Conservation (phyloP, 768 basidiomycete genomes). For the Tylopilus subfusipes region DNA sequence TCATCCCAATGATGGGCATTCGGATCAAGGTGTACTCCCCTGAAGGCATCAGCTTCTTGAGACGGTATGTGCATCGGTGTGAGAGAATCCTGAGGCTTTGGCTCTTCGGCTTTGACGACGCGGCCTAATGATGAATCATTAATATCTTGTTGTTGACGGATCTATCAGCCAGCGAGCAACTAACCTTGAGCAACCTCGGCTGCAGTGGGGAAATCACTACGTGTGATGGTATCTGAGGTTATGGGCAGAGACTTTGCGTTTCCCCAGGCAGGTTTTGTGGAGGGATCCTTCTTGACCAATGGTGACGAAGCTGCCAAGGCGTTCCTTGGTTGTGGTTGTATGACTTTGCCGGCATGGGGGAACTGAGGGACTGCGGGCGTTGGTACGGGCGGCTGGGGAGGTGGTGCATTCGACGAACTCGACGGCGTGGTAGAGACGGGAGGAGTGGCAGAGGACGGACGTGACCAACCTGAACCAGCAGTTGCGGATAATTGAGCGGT, state of each 20-base stretch:
- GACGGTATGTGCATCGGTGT: slow-evolving; percentile 55
- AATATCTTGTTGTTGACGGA: slow-evolving; percentile 1
- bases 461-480: slow-evolving; percentile 71
- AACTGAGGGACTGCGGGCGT: slow-evolving; percentile 44
- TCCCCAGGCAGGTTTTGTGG: slow-evolving; percentile 68
- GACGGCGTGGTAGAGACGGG: slow-evolving; percentile 51
- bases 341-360: slow-evolving; percentile 59
- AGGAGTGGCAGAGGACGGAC: slow-evolving; percentile 70
- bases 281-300: slow-evolving; percentile 32
- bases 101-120: slow-evolving; percentile 30
- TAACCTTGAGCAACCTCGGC: slow-evolving; percentile 88
- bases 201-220: slow-evolving; percentile 90
- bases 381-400: slow-evolving; percentile 45
- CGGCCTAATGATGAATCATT: slow-evolving; percentile 22
- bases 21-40: slow-evolving; percentile 89
- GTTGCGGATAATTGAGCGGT: slow-evolving; percentile 53
- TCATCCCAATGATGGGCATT: slow-evolving; percentile 98
- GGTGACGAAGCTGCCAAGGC: slow-evolving; percentile 31
- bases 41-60: slow-evolving; percentile 90
- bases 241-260: slow-evolving; percentile 43
- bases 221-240: slow-evolving; percentile 39
- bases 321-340: slow-evolving; percentile 57
- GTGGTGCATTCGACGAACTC: slow-evolving; percentile 39
- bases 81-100: slow-evolving; percentile 51
- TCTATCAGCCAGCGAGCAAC: slow-evolving; percentile 20